Base-by-base conservation (phyloP, 768 basidiomycete species). In the Tricholoma saponaceum region DNA sequence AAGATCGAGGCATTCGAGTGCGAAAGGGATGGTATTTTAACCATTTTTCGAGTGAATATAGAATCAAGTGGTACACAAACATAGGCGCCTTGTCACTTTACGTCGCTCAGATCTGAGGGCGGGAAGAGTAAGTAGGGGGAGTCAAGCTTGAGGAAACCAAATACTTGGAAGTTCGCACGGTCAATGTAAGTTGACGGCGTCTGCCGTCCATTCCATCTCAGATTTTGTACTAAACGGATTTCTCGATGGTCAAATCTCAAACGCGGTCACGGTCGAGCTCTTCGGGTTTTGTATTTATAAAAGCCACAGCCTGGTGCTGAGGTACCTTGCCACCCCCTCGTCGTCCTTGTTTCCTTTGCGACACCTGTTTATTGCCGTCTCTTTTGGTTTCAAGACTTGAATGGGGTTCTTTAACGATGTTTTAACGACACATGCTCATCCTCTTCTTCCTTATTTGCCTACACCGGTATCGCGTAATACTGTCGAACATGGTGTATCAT, bases 401-500 rank as follows among this genome's bases (percentile, higher is more conserved):
- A 44, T 74, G 72, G 58, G 65, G 60, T 67, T 68, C 66, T 67
- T 72, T 61, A 62, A 68, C 65, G 64, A 67, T 66, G 62, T 67
- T 62, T 63, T 66, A 28, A 52, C 66, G 62, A 62, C 66, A 59
- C 60, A 62, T 32, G 56, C 67, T 54, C 60, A 60, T 57, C 62
- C 61, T 52, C 53, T 62, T 52, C 60, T 56, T 47, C 54, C 51
- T 55, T 58, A 59, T 57, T 55, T 65, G 53, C 56, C 63, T 55
- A 56, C 61, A 53, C 44, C 58, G 43, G 47, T 66, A 60, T 58
- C 65, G 35, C 61, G 68, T 47, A 64, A 76, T 70, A 66, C 63
- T 18, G 63, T 71, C 16, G 66, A 72, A 30, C 74, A 74, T 53
- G 69, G 75, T 56, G 60, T 79, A 50, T 74, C 73, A 49, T 73